Evolutionary conservation across 2,329 filamentous ascomycete species (phyloP), one percentile per base, ranked within the genome.

Genomic region (Aspergillus neotritici): DNA sequence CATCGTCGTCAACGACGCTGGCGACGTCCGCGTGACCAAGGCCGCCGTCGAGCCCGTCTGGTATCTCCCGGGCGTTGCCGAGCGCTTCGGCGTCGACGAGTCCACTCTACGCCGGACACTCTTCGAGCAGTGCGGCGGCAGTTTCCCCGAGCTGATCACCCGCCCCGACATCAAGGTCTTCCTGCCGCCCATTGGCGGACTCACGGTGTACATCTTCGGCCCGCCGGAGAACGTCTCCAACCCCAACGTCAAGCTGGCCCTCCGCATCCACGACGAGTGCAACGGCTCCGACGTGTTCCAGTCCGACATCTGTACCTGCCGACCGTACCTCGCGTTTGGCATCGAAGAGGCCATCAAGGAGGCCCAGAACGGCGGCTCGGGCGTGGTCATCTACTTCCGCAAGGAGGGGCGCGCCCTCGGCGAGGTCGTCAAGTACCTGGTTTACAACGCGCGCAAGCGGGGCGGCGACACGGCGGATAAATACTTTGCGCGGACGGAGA

Each of bases 321-420:
- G 65, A 36, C 90, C 90, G 12, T 96, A 96, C 64, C 80, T 96
- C 44, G 91, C 93, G 62, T 96, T 91, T 63, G 90, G 90, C 48
- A 91, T 96, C 50, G 89, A 95, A 62, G 90, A 96, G 66, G 90
- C 90, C n/a, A 88, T 96, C 55, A 94, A 91, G 64, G 87, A 95
- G 68, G 90, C 90, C 11, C 90, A 96, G 63, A 87, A 84, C 40
- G 90, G 89, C 44, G 89, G 89, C 39, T 89, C 83, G 55, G 89
- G 89, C 46, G 87, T 95, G 15, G 90, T 96, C 46, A 94, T 96
- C 64, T 96, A 96, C 67, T 96, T 96, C 79, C 82, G 90, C 55
- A 96, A 96, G 65, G 90, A 96, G 72, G 90, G 90, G 30, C 79
- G 90, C 53, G 90, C 90, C 34, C 74, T 95, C 4, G 90, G 90